Base-by-base conservation (phyloP, 164 flowering plant genomes). In the Litsea cubeba region DNA sequence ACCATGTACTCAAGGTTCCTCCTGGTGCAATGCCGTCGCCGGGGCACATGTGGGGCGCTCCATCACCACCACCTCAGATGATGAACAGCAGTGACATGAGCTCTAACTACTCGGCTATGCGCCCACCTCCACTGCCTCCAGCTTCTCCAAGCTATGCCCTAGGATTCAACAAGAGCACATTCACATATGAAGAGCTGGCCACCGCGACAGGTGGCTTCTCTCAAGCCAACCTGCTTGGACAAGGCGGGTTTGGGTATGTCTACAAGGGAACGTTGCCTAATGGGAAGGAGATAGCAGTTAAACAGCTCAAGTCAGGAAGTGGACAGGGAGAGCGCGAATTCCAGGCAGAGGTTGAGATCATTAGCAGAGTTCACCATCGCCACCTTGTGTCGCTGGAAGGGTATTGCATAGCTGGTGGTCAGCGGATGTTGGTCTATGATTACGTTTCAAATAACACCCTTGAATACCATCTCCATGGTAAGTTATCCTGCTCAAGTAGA, bases 281-380 rank as follows among this genome's bases (percentile, higher is more conserved):
- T 60, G 97, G 97, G 2, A 92, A 88, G 74, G 94, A 89, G 69
- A 72, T 92, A 0, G 98, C 98, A 0, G 97, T 94, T 72, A 94
- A 94, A 87, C 85, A 92, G 68, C 85, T 94, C 65, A 94, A 91
- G 75, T 24, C 88, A 0, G 93, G 92, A 0, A 88, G 97, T 24
- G 93, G 97, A 2, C 97, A 94, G 79, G 97, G 97, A 3, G 94
- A 92, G 51, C 75, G 90, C 0, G 98, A 94, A 76, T 94, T 94
- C 54, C 93, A 86, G 68, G 95, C 98, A 2, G 98, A 94, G 83
- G 97, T 94, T n/a, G 98, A 94, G 65, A 94, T 92, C 74, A 94
- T 94, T 66, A 92, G 97, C 76, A 87, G 98, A 2, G 95, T 94
- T 69, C 97, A 94, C 81, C 97, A 94, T 60, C 87, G 94, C 7